Evolutionary conservation across 169 alveolate species (phyloP), one percentile per base, ranked within the genome.

Genomic region (Cyclospora cayetanensis): DNA sequence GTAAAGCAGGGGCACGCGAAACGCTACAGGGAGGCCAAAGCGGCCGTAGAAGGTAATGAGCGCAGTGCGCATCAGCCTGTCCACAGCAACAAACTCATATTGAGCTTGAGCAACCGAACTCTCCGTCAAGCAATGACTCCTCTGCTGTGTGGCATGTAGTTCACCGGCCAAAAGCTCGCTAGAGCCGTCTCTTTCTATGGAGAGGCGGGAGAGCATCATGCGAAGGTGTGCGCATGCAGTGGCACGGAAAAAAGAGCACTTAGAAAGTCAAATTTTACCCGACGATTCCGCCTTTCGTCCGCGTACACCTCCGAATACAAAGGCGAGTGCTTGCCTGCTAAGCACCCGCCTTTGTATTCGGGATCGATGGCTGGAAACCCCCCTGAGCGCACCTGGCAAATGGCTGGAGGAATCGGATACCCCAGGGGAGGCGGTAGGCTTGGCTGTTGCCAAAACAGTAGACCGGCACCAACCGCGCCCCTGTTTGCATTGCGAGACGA

Each of bases 361-460:
- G n/a, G n/a, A n/a, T n/a, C n/a, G n/a, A n/a, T n/a, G n/a, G n/a
- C n/a, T n/a, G n/a, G n/a, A n/a, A n/a, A n/a, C n/a, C n/a, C n/a
- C n/a, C n/a, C n/a, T n/a, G n/a, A n/a, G 31, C 53, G 1, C 41
- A 90, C 93, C 93, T 35, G 63, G 93, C 93, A 9, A 90, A 43
- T 15, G 90, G 90, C 85, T 83, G 93, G 70, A 90, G 50, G 52
- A 27, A 27, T n/a, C 77, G 53, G 79, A 77, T 70, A 2, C 90
- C 93, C 80, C 70, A 43, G 2, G 86, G 80, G 29, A 90, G 91
- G 11, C 72, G 60, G 83, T 34, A 90, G 0, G 91, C 79, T 46
- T 79, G 79, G 68, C 90, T 76, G 39, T 90, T 76, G 4, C 93
- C 93, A 79, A 90, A 90, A 76, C 90, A 76, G 35, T 90, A 90